Evolutionary conservation across 768 basidiomycete species (phyloP).

Genomic region (Neoboletus subvelutipes): DNA sequence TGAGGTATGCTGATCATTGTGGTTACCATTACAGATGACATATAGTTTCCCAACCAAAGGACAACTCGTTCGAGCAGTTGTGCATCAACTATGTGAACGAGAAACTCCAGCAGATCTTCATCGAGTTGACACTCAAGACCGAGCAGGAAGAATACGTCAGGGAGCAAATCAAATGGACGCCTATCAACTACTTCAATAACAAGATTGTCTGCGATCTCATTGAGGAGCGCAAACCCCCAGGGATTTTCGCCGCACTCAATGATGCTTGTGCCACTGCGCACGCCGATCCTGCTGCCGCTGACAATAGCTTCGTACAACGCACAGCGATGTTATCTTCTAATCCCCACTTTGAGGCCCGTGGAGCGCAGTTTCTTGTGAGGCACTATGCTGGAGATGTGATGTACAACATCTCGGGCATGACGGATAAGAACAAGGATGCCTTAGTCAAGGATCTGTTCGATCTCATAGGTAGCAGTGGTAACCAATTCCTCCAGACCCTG

Average conservation of each 20-base stretch:
- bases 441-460: slow-evolving; percentile 94
- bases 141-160: slow-evolving; percentile 99
- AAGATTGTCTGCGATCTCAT: slow-evolving; percentile 98
- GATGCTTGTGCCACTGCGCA: slow-evolving; percentile 99
- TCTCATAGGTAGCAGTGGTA: slow-evolving; percentile 74
- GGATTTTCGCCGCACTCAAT: slow-evolving; percentile 96
- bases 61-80: slow-evolving; percentile 95
- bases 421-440: slow-evolving; percentile 99
- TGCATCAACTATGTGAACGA: slow-evolving; percentile 99
- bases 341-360: slow-evolving; percentile 93
- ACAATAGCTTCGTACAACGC: slow-evolving; percentile 95
- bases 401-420: slow-evolving; percentile 98
- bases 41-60: slow-evolving; percentile 46
- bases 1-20: slow-evolving; percentile 49
- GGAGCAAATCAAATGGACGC: slow-evolving; percentile 99
- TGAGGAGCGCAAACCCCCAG: slow-evolving; percentile 93
- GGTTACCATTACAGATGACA: slow-evolving; percentile 1
- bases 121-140: slow-evolving; percentile 96
- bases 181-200: slow-evolving; percentile 99
- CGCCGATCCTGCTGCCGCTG: slow-evolving; percentile 93
- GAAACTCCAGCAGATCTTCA: slow-evolving; percentile 99
- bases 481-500: slow-evolving; percentile 81
- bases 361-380: slow-evolving; percentile 89
- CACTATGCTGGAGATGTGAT: slow-evolving; percentile 99
- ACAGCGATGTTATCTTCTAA: slow-evolving; percentile 78